Conservation (phyloP, 108 stramenopile species). For the Nannochloropsis gaditana region DNA sequence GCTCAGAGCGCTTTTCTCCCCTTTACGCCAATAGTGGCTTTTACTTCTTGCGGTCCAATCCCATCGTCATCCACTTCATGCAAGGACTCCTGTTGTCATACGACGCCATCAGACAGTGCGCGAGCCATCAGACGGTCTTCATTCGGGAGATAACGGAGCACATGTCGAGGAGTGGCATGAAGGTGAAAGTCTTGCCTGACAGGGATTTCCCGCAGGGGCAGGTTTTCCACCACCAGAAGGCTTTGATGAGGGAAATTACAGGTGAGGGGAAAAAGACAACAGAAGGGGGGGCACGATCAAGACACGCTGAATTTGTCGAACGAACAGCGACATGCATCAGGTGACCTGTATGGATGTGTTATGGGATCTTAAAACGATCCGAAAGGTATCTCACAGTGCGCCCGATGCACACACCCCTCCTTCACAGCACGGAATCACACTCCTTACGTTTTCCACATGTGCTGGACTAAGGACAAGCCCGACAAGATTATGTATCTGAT, state of each 20-base stretch:
- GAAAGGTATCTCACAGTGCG: too few species aligned
- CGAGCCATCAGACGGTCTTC: slow-evolving; percentile 35
- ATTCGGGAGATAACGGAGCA: slow-evolving; percentile 21
- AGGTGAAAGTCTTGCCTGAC: slow-evolving; percentile 60
- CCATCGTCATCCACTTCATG: neutral
- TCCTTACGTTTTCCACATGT: slow-evolving; percentile 51
- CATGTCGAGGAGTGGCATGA: slow-evolving; percentile 60
- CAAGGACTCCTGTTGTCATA: slow-evolving; percentile 21
- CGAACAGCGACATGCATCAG: too few species aligned
- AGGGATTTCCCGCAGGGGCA: slow-evolving; percentile 60
- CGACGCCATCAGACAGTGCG: slow-evolving; percentile 24
- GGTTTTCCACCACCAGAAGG: slow-evolving; percentile 51
- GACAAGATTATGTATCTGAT: slow-evolving; percentile 65
- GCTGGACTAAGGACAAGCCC: slow-evolving; percentile 69
- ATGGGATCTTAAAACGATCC: too few species aligned
- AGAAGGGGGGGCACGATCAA: neutral
- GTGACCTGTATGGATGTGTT: too few species aligned
- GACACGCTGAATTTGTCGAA: too few species aligned
- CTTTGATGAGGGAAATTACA: slow-evolving; percentile 53
- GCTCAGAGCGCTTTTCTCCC: slow-evolving; percentile 56
- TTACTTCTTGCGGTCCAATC: slow-evolving; percentile 65
- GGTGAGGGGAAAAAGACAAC: neutral
- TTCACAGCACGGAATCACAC: neutral
- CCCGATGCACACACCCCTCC: too few species aligned
- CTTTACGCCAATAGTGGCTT: slow-evolving; percentile 70